phyloP scores from a whole-genome alignment of 306 rosid genomes.

The Oemleria cerasiformis region DNA sequence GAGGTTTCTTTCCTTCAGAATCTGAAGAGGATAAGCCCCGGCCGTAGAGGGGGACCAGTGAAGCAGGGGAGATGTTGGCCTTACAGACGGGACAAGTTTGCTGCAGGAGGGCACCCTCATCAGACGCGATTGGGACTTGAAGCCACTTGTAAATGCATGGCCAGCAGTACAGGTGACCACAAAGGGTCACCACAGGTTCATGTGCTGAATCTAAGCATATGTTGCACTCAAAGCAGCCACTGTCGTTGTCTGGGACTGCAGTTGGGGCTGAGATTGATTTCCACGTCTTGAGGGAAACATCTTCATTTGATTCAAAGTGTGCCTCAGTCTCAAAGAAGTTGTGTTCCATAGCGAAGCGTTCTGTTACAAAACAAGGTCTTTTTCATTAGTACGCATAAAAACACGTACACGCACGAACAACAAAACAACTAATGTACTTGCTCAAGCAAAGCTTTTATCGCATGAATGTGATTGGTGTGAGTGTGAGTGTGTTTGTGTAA shows the following conservation, averaged over 20 bases:
- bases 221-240: slow-evolving; percentile 78
- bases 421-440: neutral
- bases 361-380: slow-evolving; percentile 28
- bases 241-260: slow-evolving; percentile 32
- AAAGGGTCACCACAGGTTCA: slow-evolving; percentile 86
- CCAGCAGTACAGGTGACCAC: slow-evolving; percentile 97
- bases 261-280: slow-evolving; percentile 39
- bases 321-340: slow-evolving; percentile 45
- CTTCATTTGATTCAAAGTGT: slow-evolving; percentile 42
- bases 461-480: neutral
- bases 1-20: slow-evolving; percentile 47
- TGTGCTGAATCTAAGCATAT: slow-evolving; percentile 82
- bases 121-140: slow-evolving; percentile 45
- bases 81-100: slow-evolving; percentile 82
- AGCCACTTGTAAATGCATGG: slow-evolving; percentile 93
- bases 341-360: slow-evolving; percentile 36
- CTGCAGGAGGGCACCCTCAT: slow-evolving; percentile 35
- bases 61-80: slow-evolving; percentile 57
- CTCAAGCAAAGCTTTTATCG: neutral
- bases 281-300: slow-evolving; percentile 45
- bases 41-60: slow-evolving; percentile 88
- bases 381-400: neutral
- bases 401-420: neutral
- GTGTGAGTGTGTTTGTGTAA: neutral
- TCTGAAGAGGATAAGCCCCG: slow-evolving; percentile 52